Conservation (phyloP, 2,329 filamentous ascomycete genomes). For the Fonsecaea erecta region DNA sequence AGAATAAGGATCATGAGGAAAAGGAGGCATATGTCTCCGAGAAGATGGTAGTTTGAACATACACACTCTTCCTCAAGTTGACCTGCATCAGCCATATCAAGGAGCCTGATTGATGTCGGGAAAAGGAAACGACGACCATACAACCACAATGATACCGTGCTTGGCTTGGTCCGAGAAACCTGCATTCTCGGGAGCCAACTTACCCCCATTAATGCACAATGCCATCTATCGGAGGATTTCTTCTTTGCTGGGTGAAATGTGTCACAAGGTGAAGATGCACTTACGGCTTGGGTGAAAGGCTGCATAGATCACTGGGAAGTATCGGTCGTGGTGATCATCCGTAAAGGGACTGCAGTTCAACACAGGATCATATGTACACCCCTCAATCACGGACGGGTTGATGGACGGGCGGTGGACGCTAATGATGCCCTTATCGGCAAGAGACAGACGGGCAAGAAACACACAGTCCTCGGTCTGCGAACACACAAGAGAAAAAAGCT, state of each 20-base stretch:
- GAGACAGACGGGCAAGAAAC: background rate
- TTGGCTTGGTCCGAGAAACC: constrained; percentile 2
- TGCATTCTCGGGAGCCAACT: background rate
- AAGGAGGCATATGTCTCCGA: constrained; percentile 2
- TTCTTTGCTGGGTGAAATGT: constrained; percentile 4
- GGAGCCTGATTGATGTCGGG: background rate
- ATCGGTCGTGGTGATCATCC: background rate
- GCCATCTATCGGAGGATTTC: background rate
- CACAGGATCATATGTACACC: background rate
- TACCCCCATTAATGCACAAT: background rate
- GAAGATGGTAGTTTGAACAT: constrained; percentile 1
- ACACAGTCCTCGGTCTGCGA: background rate
- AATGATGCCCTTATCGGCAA: background rate
- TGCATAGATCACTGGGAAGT: background rate
- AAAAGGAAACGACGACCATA: background rate
- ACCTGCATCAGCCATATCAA: background rate
- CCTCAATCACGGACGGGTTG: background rate
- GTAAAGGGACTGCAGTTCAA: background rate
- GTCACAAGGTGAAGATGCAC: constrained; percentile 3
- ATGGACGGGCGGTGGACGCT: no score
- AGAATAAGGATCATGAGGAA: constrained; percentile 9
- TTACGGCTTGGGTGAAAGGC: background rate
- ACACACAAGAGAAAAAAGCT: no score
- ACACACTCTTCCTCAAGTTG: background rate
- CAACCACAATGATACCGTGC: background rate